Conservation (phyloP, 345 rosid species). For the Nephelium lappaceum region DNA sequence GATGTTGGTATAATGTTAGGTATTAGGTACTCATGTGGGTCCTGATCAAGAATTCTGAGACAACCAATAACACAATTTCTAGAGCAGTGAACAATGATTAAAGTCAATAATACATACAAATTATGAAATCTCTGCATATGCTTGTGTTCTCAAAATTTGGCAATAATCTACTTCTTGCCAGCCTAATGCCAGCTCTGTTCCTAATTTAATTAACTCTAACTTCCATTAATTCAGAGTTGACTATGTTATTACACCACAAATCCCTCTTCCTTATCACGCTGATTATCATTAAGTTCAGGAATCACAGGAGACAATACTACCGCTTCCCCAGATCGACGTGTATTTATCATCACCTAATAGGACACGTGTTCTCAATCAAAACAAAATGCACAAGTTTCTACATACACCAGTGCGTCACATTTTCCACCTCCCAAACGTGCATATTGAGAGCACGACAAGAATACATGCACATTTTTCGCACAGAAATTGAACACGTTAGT, state of each 20-base stretch:
- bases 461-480: slow-evolving; percentile 23
- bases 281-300: not conserved
- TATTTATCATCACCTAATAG: not conserved
- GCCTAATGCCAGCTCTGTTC: slow-evolving; percentile 12
- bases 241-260: not conserved
- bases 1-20: not conserved
- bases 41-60: not conserved
- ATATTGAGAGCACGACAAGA: slow-evolving; percentile 25
- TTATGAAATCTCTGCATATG: not conserved
- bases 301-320: not conserved
- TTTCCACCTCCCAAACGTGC: not conserved
- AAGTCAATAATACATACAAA: slow-evolving; percentile 3
- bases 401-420: not conserved
- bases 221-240: not conserved
- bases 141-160: not conserved
- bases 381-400: not conserved
- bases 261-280: not conserved
- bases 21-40: not conserved
- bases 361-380: not conserved
- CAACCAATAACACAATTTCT: not conserved
- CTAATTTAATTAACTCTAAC: not conserved
- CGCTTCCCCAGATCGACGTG: slow-evolving; percentile 9
- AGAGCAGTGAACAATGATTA: not conserved
- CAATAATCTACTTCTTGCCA: not conserved
- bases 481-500: slow-evolving; percentile 30